phyloP scores from a whole-genome alignment of 805 yeast species.

The Wickerhamiella shivajii region DNA sequence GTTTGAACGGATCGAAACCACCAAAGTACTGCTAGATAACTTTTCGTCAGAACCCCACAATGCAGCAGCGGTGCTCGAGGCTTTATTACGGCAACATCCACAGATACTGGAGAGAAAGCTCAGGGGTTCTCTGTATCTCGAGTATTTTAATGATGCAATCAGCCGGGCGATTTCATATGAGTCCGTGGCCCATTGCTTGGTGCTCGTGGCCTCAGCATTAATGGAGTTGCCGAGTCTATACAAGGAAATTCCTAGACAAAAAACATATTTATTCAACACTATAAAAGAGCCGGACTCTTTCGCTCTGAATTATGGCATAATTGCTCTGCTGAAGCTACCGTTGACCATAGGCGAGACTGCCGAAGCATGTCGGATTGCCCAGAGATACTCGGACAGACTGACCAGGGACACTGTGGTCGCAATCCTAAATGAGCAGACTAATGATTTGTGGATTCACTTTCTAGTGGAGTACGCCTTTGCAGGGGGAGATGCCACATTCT shows the following conservation, averaged over 20 bases:
- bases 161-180: background rate
- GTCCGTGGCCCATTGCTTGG: background rate
- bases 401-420: too few relatives aligned
- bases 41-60: background rate
- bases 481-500: too few relatives aligned
- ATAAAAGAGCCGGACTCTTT: too few relatives aligned
- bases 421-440: too few relatives aligned
- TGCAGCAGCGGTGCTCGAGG: background rate
- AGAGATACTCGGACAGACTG: too few relatives aligned
- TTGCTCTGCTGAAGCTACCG: too few relatives aligned
- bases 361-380: too few relatives aligned
- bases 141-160: background rate
- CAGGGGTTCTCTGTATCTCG: background rate
- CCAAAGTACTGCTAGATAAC: background rate
- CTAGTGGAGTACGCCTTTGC: too few relatives aligned
- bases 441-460: too few relatives aligned
- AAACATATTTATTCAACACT: too few relatives aligned
- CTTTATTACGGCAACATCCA: slow-evolving; percentile 2
- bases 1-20: slow-evolving; percentile 1
- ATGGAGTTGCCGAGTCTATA: background rate
- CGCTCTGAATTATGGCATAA: too few relatives aligned
- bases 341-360: too few relatives aligned
- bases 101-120: background rate
- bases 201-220: slow-evolving; percentile 1
- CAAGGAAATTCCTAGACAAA: slow-evolving; percentile 2